These are phyloP conservation scores for Bipolaris gigantea DNA, from an alignment of 2,329 filamentous ascomycete genomes.

Conservation along the genomic window DNA sequence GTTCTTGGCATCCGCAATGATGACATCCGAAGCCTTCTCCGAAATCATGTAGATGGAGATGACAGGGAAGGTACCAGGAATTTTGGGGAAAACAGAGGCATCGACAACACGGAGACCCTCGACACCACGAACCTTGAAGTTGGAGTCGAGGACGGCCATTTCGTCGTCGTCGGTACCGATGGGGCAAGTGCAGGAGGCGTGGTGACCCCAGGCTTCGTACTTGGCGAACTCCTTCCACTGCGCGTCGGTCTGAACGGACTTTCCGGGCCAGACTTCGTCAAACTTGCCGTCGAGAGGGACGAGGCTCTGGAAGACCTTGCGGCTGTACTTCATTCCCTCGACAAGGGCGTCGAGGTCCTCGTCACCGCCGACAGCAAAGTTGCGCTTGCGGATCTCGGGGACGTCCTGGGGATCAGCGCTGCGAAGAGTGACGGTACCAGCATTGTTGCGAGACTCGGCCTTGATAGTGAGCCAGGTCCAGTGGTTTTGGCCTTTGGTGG, in stretches of 20 bases:
- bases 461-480: constrained; percentile 60
- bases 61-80: constrained; percentile 57
- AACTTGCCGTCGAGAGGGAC: constrained; percentile 51
- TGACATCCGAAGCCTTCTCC: constrained; percentile 65
- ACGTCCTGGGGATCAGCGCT: constrained; percentile 64
- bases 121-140: constrained; percentile 57
- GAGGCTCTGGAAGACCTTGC: constrained; percentile 46
- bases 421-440: constrained; percentile 62
- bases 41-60: constrained; percentile 59
- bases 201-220: constrained; percentile 52
- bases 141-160: constrained; percentile 57
- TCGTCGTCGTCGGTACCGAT: constrained; percentile 56
- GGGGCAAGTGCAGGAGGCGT: constrained; percentile 60
- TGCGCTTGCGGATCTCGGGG: constrained; percentile 55
- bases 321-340: constrained; percentile 59
- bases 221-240: constrained; percentile 44
- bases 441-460: constrained; percentile 62
- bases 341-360: constrained; percentile 56
- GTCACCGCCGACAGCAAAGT: constrained; percentile 20
- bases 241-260: constrained; percentile 47
- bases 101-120: constrained; percentile 56
- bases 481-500: constrained; percentile 48
- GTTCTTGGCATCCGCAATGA: constrained; percentile 42
- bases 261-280: constrained; percentile 54
- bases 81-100: constrained; percentile 35